Conservation (phyloP, 352 stramenopile species). For the Peronospora destructor region DNA sequence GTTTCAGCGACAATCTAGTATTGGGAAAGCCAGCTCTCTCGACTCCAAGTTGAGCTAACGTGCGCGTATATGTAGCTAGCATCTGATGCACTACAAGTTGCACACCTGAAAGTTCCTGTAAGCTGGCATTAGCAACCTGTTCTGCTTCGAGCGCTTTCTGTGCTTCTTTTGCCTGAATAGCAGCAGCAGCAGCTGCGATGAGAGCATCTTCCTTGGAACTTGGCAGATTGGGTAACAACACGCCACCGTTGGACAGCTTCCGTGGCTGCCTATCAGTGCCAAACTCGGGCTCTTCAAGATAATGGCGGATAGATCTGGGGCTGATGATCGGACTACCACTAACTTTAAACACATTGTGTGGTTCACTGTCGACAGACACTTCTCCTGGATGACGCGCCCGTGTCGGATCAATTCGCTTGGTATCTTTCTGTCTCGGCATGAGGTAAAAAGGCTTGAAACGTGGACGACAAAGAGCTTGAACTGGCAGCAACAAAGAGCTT, state of each 20-base stretch:
- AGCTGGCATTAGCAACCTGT: constrained; percentile 28
- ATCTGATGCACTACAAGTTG: constrained; percentile 68
- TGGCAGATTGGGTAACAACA: constrained; percentile 13
- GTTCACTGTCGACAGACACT: constrained; percentile 23
- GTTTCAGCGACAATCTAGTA: constrained; percentile 63
- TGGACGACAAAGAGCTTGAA: neutral
- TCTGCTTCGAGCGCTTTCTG: constrained; percentile 37
- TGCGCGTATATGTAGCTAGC: constrained; percentile 58
- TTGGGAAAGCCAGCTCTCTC: constrained; percentile 55
- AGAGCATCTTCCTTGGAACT: constrained; percentile 21
- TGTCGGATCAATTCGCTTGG: constrained; percentile 41
- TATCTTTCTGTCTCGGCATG: constrained; percentile 54
- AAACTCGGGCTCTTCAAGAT: constrained; percentile 47
- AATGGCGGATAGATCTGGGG: constrained; percentile 60
- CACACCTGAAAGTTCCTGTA: constrained; percentile 52
- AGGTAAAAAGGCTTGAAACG: neutral
- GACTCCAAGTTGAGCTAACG: constrained; percentile 40
- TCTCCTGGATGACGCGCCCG: constrained; percentile 21
- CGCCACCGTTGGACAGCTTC: constrained; percentile 24
- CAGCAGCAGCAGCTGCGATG: constrained; percentile 20
- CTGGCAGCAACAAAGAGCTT: no score
- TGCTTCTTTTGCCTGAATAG: constrained; percentile 31
- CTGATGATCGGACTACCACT: constrained; percentile 62
- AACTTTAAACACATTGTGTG: constrained; percentile 48
- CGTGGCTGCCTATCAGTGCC: constrained; percentile 38